Evolutionary conservation across 2,329 filamentous ascomycete species (phyloP), one percentile per base, ranked within the genome.

Genomic region (Colletotrichum eremochloae): DNA sequence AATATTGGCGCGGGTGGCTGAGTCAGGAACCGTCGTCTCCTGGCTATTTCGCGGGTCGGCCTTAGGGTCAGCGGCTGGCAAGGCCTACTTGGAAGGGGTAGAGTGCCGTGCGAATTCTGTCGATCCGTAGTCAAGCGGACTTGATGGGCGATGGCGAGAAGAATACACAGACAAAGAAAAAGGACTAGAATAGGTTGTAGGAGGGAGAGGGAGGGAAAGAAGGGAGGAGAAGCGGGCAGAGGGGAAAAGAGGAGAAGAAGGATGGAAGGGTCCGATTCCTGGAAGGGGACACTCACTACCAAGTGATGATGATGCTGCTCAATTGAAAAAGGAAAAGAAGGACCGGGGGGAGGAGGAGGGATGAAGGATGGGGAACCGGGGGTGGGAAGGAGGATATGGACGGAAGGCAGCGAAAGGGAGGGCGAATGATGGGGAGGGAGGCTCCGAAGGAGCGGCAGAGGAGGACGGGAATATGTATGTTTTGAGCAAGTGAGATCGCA

Each of bases 231-330:
- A 44, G 61, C 71, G 58, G 55, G 63, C 65, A 52, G 65, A 68
- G 52, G 53, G 71, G 58, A 42, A 55, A 62, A 63, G 50, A 74
- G 78, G 76, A 76, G 71, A 66, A 77, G 75, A 66, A 77, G 75
- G 72, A 75, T 74, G 74, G 74, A 67, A 74, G 73, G 69, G 71
- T 68, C 70, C 33, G 60, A 63, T 52, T 44, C 60, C 15, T 52
- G 60, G 62, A 64, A 64, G 61, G 48, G 38, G 24, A 24, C 24
- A 24, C 24, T 24, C 24, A 24, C 24, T 53, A 12, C 24, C 46
- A 38, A 55, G 36, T 55, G 48, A 64, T 38, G 58, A 31, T 48
- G 60, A 52, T 52, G 44, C 12, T 48, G 60, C 33, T 63, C 36
- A 50, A 40, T 52, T 50, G 60, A 52, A 52, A 63, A 29, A 64